Conservation (phyloP, 176 grass and related monocot species). For the Ensete ventricosum region DNA sequence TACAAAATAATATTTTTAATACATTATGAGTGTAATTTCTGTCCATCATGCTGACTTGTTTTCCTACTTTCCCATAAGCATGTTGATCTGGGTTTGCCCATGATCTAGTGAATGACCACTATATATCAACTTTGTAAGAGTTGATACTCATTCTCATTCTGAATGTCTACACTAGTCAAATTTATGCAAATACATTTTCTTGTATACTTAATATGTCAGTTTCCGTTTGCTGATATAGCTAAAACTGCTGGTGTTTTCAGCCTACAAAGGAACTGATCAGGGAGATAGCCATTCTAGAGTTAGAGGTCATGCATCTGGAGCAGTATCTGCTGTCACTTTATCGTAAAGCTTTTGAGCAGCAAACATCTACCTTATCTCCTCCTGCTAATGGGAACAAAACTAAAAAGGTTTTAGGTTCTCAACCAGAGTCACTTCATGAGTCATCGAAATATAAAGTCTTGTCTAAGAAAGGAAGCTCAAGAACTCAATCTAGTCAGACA, state of each 20-base stretch:
- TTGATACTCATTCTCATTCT: not conserved
- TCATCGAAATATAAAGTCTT: slow-evolving; percentile 10
- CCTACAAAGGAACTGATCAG: slow-evolving; percentile 76
- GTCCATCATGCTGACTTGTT: no score
- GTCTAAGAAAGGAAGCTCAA: slow-evolving; percentile 17
- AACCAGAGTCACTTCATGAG: slow-evolving; percentile 16
- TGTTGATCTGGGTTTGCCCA: not conserved
- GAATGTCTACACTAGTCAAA: not conserved
- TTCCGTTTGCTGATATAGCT: not conserved
- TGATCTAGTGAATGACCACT: not conserved
- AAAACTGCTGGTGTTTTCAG: slow-evolving; percentile 30
- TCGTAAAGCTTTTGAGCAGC: slow-evolving; percentile 81
- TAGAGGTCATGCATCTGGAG: slow-evolving; percentile 96
- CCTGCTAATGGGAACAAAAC: slow-evolving; percentile 20
- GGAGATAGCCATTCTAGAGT: slow-evolving; percentile 78
- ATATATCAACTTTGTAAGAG: not conserved
- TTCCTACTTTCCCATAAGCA: no score
- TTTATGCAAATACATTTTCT: not conserved
- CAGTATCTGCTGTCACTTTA: slow-evolving; percentile 88
- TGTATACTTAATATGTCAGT: not conserved
- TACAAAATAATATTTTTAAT: no score
- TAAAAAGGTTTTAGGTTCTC: slow-evolving; percentile 20
- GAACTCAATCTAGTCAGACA: slow-evolving; percentile 25
- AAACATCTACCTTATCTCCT: slow-evolving; percentile 39
- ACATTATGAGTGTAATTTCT: no score